Base-by-base conservation (phyloP, 345 rosid genomes). In the Linum tenue region DNA sequence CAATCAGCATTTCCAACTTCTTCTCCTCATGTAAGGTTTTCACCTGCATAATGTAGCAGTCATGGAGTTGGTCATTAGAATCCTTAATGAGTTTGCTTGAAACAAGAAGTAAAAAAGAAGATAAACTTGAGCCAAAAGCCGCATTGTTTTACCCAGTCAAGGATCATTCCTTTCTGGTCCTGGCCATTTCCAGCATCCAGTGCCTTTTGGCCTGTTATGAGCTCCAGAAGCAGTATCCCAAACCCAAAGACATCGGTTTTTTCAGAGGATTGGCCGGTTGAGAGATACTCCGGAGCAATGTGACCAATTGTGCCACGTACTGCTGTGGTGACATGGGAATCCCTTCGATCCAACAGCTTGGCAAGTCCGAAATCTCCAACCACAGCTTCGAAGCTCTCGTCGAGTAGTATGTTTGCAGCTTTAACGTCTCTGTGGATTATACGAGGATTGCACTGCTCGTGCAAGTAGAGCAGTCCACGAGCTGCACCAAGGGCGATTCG, bases 351-450 rank as follows among this genome's bases (percentile, higher is more conserved):
- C 64, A 92, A 68, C 62, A 92, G 81, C 77, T 92, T 92, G 10
- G 97, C 97, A 0, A 92, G 88, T 39, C 98, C 97, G 67, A 92
- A 92, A 72, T 92, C 97, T 11, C 98, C 97, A 39, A 92, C 98
- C 5, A 92, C 86, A 36, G 96, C 96, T 82, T 94, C 97, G 69
- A 88, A 90, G 72, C 89, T 82, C 72, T 86, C 96, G 51, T 92
- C 97, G 37, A 90, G 96, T 37, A 92, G 72, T 60, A 92, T 88
- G 55, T 92, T 92, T 41, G 98, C 98, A 50, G 98, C 98, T 82
- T 92, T 92, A 58, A 92, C 97, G 61, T 92, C 98, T 74, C 97
- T 80, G 67, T 90, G 98, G 60, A 90, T 92, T 55, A 94, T 94
- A 82, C 80, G 90, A 14, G 99, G 99, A 70, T 84, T 90, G 72